Evolutionary conservation across 2,329 filamentous ascomycete genomes (phyloP).

Genomic region (Trichophyton mentagrophytes): DNA sequence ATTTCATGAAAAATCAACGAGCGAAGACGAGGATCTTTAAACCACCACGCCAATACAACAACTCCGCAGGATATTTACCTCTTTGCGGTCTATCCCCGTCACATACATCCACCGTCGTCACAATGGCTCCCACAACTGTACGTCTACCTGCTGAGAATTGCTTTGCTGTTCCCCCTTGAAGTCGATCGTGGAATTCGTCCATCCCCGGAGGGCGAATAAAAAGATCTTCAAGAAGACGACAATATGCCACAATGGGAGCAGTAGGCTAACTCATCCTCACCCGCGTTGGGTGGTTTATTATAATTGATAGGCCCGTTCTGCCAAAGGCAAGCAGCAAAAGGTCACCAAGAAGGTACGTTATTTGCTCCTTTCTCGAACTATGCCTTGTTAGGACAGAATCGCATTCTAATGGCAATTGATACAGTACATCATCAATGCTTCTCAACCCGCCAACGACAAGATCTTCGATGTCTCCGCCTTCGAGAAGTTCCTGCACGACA

Average conservation of each 20-base stretch:
- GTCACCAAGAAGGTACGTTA: slow-evolving; percentile 36
- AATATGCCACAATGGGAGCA: slow-evolving; percentile 42
- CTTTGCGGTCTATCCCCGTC: slow-evolving; percentile 52
- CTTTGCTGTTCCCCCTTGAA: slow-evolving; percentile 79
- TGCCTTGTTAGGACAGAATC: neutral
- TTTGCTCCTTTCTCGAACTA: neutral
- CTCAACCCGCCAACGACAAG: slow-evolving; percentile 96
- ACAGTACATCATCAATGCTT: slow-evolving; percentile 98
- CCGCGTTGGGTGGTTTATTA: slow-evolving; percentile 12
- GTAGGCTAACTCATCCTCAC: slow-evolving; percentile 76
- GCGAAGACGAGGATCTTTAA: neutral
- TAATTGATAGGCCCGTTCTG: slow-evolving; percentile 29
- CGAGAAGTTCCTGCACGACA: slow-evolving; percentile 99
- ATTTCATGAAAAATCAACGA: neutral
- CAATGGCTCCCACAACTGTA: slow-evolving; percentile 86
- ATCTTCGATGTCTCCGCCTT: slow-evolving; percentile 99
- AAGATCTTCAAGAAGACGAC: slow-evolving; percentile 4
- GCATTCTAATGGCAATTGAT: neutral
- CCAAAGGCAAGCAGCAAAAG: slow-evolving; percentile 35
- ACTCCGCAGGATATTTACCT: slow-evolving; percentile 73
- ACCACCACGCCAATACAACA: neutral
- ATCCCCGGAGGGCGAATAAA: slow-evolving; percentile 4
- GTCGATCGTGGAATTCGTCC: slow-evolving; percentile 16
- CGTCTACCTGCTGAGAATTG: slow-evolving; percentile 51
- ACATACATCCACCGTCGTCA: slow-evolving; percentile 27